Percentiles rank a stretch among this genome's conserved stretches.
These are phyloP conservation scores for Shiraia bambusicola DNA, from an alignment of 2,329 filamentous ascomycete species.

Conservation along the genomic window DNA sequence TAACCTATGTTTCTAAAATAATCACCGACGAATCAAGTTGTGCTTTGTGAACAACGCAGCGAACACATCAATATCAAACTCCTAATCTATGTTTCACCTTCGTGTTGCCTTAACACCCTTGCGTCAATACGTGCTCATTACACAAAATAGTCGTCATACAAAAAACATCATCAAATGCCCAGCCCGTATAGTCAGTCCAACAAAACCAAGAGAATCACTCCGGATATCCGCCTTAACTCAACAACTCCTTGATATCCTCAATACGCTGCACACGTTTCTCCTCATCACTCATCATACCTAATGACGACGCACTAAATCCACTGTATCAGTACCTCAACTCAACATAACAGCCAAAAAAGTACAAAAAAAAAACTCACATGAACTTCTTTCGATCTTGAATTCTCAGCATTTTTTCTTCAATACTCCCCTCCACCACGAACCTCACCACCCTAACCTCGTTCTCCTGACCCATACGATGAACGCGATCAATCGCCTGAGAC, in stretches of 20 bases:
- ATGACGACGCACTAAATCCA: slow-evolving; percentile 73
- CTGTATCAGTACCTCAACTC: slow-evolving; percentile 21
- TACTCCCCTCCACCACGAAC: slow-evolving; percentile 86
- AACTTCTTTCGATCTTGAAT: slow-evolving; percentile 97
- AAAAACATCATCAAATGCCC: background rate
- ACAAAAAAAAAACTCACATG: slow-evolving; percentile 62
- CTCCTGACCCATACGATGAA: slow-evolving; percentile 94
- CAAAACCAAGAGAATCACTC: background rate
- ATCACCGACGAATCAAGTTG: background rate
- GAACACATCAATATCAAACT: no score
- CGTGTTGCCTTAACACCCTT: no score
- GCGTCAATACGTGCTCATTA: background rate
- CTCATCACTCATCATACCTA: slow-evolving; percentile 93
- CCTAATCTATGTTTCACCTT: no score
- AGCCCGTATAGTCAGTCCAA: no score
- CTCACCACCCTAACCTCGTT: slow-evolving; percentile 81
- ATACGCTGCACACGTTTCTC: slow-evolving; percentile 88
- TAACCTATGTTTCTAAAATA: no score
- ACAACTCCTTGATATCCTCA: slow-evolving; percentile 89
- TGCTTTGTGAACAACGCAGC: no score
- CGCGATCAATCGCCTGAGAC: slow-evolving; percentile 94
- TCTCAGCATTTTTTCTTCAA: slow-evolving; percentile 91
- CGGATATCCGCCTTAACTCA: slow-evolving; percentile 55
- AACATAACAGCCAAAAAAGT: background rate
- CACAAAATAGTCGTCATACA: background rate